Conservation (phyloP, 2,329 filamentous ascomycete species). For the Calonectria naviculata region DNA sequence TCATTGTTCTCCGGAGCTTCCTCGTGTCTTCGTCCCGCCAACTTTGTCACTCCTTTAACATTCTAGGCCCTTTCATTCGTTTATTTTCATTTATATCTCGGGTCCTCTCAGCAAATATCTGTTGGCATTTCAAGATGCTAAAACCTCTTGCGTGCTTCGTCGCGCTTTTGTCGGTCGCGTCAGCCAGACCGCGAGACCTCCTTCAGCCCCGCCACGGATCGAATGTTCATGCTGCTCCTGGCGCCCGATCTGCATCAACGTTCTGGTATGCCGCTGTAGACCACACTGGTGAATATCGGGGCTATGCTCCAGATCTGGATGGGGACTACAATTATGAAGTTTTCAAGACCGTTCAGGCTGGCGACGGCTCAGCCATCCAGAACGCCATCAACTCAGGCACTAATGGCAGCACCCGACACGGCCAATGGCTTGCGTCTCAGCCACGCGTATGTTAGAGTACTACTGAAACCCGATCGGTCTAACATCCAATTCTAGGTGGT, state of each 20-base stretch:
- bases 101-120: no score
- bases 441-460: not conserved
- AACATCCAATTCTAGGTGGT: slow-evolving; percentile 26
- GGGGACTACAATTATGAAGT: slow-evolving; percentile 50
- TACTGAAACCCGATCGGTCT: not conserved
- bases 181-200: not conserved
- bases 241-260: not conserved
- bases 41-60: not conserved
- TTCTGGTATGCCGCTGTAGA: not conserved
- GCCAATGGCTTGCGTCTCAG: not conserved
- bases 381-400: not conserved
- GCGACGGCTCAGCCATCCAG: slow-evolving; percentile 22
- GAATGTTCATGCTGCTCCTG: not conserved
- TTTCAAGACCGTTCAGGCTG: slow-evolving; percentile 50
- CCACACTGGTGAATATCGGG: slow-evolving; percentile 48
- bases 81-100: not conserved
- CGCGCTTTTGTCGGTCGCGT: not conserved
- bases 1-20: not conserved
- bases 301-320: slow-evolving; percentile 54
- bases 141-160: not conserved
- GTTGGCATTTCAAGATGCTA: not conserved
- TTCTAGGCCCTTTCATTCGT: not conserved
- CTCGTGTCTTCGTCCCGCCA: not conserved
- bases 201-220: not conserved
- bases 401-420: not conserved